Base-by-base conservation (phyloP, 495 filamentous ascomycete species). In the Endocarpon pusillum region DNA sequence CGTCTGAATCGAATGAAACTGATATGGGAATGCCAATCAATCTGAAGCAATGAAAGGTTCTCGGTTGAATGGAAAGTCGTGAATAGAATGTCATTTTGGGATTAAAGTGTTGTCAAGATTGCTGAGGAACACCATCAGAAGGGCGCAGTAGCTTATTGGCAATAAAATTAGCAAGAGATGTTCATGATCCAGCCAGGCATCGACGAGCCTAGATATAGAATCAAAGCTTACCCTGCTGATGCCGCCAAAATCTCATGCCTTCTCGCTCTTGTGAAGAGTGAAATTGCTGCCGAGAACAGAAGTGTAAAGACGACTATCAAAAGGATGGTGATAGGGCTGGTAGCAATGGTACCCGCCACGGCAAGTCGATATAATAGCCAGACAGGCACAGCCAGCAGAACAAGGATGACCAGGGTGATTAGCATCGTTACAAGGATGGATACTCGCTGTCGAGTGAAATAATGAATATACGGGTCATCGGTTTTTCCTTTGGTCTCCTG, bases 181-280 rank as follows among this genome's bases (percentile, higher is more conserved):
- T 3, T 18, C 12, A 8, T 3, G n/a, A n/a, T n/a, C n/a, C n/a
- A n/a, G n/a, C n/a, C n/a, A n/a, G n/a, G n/a, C n/a, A n/a, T n/a
- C n/a, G n/a, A 19, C 14, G n/a, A 15, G 22, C 8, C 10, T 15
- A 5, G 10, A 17, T 8, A 15, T 17, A 33, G 24, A 33, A 16
- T 9, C 16, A 8, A 30, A 6, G 41, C 47, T 41, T 47, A 61
- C 34, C 47, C 58, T n/a, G 58, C 58, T 24, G 45, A 47, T 4
- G 56, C 57, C 9, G 55, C 59, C 36, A 63, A 55, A n/a, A 63
- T 44, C 36, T 63, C 59, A 33, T 60, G 54, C 14, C 58, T 31
- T 37, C 40, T 45, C 1, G 59, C 58, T 20, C 50, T 59, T 1
- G 59, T 63, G 10, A 60, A 30, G 0, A 43, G 23, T 7, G 43